phyloP scores from a whole-genome alignment of 148 eudicot genomes.

The Silene latifolia region DNA sequence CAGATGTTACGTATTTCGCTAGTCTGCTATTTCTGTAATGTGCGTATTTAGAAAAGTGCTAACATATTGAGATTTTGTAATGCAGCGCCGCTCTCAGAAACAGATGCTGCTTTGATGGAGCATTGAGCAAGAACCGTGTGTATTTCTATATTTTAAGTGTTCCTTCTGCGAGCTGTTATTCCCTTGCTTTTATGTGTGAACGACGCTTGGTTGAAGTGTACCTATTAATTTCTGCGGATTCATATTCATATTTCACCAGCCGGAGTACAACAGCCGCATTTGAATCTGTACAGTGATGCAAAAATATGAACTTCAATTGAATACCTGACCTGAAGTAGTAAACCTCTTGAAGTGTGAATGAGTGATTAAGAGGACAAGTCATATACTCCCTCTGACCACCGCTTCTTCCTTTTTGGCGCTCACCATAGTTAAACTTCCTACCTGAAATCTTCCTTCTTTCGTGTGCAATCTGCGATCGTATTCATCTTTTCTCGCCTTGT shows the following conservation, averaged over 20 bases:
- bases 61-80: slow-evolving; percentile 23
- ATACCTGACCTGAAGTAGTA: neutral
- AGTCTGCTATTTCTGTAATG: neutral
- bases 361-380: neutral
- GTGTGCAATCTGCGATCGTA: neutral
- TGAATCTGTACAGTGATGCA: slow-evolving; percentile 14
- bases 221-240: neutral
- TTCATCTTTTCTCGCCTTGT: no score
- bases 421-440: no score
- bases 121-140: slow-evolving; percentile 29
- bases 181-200: neutral
- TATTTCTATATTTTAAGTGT: neutral
- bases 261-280: neutral
- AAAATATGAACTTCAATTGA: slow-evolving; percentile 5
- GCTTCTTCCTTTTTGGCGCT: neutral
- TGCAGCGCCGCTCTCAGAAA: slow-evolving; percentile 94
- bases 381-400: neutral
- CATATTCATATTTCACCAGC: slow-evolving; percentile 9
- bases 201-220: slow-evolving; percentile 8
- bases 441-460: no score
- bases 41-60: slow-evolving; percentile 17
- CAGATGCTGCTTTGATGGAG: slow-evolving; percentile 90
- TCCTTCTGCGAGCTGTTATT: neutral
- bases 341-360: neutral
- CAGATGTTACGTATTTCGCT: neutral